Evolutionary conservation across 2,329 filamentous ascomycete genomes (phyloP).

Genomic region (Lecanicillium sp.): DNA sequence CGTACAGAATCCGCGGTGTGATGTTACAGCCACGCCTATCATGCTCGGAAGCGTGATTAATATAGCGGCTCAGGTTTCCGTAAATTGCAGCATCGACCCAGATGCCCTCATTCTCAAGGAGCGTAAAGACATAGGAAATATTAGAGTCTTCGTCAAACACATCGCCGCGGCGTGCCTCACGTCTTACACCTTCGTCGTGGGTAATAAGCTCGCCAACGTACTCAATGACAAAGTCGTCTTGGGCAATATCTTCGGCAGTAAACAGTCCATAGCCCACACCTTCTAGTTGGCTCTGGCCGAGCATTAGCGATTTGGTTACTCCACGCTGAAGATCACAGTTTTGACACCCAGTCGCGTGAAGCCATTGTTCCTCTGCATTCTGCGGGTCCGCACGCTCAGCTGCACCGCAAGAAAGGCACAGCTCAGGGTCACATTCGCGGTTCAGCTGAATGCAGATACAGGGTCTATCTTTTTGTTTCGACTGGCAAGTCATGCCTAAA

Average conservation of each 20-base stretch:
- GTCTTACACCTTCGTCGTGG: conserved; percentile 58
- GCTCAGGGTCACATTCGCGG: conserved; percentile 71
- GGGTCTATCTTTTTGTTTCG: conserved; percentile 46
- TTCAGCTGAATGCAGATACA: conserved; percentile 67
- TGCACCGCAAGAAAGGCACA: conserved; percentile 66
- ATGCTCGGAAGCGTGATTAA: conserved; percentile 61
- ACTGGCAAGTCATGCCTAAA: conserved; percentile 49
- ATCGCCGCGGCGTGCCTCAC: conserved; percentile 52
- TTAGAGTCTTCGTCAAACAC: conserved; percentile 52
- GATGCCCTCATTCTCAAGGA: conserved; percentile 51
- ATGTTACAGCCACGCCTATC: conserved; percentile 50
- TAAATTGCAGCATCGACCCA: conserved; percentile 69
- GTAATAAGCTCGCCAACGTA: conserved; percentile 73
- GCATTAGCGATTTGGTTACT: conserved; percentile 53
- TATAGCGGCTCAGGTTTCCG: conserved; percentile 75
- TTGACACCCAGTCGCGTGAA: conserved; percentile 54
- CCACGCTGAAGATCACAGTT: conserved; percentile 67
- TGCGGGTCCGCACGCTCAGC: conserved; percentile 58
- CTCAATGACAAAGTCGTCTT: conserved; percentile 70
- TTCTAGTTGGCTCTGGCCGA: conserved; percentile 62
- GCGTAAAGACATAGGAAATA: conserved; percentile 56
- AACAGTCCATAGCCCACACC: conserved; percentile 69
- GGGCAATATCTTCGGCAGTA: conserved; percentile 55
- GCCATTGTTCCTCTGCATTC: conserved; percentile 51
- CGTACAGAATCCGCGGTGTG: conserved; percentile 57